Percentiles rank a stretch among this genome's conserved stretches.
Evolutionary conservation across 495 filamentous ascomycete genomes (phyloP).

Genomic region (Hapsidospora chrysogenum): DNA sequence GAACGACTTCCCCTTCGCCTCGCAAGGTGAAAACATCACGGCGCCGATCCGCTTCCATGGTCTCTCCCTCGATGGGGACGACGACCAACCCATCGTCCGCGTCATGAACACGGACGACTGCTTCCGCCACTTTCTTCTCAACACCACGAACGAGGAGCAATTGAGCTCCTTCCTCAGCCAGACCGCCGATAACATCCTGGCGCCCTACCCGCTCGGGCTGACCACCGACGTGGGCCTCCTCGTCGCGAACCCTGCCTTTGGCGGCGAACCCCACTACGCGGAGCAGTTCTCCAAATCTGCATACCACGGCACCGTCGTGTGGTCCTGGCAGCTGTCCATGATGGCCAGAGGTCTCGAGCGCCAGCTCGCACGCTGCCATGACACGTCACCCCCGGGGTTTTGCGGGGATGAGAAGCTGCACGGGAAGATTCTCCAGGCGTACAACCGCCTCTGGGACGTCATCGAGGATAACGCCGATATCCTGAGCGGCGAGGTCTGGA

Average conservation of each 20-base stretch:
- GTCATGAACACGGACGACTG: slow-evolving; percentile 51
- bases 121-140: slow-evolving; percentile 46
- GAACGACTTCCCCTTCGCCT: slow-evolving; percentile 27
- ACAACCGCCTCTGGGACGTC: slow-evolving; percentile 32
- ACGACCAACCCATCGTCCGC: slow-evolving; percentile 27
- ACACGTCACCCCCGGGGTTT: slow-evolving; percentile 20
- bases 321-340: slow-evolving; percentile 51
- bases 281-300: slow-evolving; percentile 36
- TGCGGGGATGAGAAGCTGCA: slow-evolving; percentile 29
- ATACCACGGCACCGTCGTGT: slow-evolving; percentile 51
- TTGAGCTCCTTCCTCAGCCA: slow-evolving; percentile 37
- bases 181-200: slow-evolving; percentile 35
- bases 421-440: slow-evolving; percentile 33
- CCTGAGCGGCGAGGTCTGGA: slow-evolving; percentile 46
- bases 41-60: slow-evolving; percentile 27
- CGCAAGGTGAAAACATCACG: slow-evolving; percentile 19
- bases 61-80: slow-evolving; percentile 35
- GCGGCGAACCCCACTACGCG: slow-evolving; percentile 26
- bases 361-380: slow-evolving; percentile 27
- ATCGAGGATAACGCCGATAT: slow-evolving; percentile 37
- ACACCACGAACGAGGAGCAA: slow-evolving; percentile 40
- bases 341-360: slow-evolving; percentile 39
- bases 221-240: slow-evolving; percentile 38
- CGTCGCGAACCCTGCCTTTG: slow-evolving; percentile 46
- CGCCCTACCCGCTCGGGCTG: slow-evolving; percentile 41